phyloP scores from a whole-genome alignment of 768 basidiomycete genomes.

The Trametes coccinea region DNA sequence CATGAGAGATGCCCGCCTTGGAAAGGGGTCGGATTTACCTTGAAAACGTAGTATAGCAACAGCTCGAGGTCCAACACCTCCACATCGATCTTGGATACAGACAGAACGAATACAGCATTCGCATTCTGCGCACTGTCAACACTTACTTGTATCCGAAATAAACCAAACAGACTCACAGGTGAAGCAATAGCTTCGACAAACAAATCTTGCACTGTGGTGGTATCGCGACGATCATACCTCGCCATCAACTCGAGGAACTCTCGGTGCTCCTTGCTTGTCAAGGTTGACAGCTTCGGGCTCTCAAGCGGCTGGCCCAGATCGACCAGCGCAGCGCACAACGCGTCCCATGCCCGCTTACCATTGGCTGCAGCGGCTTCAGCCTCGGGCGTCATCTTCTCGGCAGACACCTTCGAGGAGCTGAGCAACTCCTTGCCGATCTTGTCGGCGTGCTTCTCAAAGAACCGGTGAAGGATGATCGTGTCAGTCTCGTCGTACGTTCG shows the following conservation, averaged over 20 bases:
- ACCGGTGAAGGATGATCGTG: conserved; percentile 78
- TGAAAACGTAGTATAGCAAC: conserved; percentile 76
- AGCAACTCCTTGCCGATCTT: conserved; percentile 87
- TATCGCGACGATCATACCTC: conserved; percentile 60
- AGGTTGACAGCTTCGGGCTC: conserved; percentile 57
- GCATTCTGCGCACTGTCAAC: conserved; percentile 35
- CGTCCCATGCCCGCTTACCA: conserved; percentile 85
- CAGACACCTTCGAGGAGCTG: conserved; percentile 61
- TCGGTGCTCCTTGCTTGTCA: conserved; percentile 51
- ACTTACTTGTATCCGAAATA: not conserved
- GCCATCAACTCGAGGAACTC: conserved; percentile 70
- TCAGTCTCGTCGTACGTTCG: conserved; percentile 84
- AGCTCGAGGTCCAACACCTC: conserved; percentile 79
- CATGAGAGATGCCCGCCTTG: not conserved
- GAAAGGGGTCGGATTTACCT: conserved; percentile 39
- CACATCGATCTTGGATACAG: conserved; percentile 70
- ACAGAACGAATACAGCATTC: conserved; percentile 58
- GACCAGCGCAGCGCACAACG: conserved; percentile 74
- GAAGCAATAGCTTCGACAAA: conserved; percentile 52
- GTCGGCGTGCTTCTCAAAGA: conserved; percentile 82
- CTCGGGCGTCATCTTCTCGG: conserved; percentile 26
- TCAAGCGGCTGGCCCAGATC: conserved; percentile 74
- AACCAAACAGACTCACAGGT: not conserved
- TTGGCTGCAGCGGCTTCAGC: conserved; percentile 54
- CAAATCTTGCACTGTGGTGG: conserved; percentile 61